Evolutionary conservation across 371 early-diverging fungal genomes (phyloP), one percentile per base, ranked within the genome.

Genomic region (Saksenaea vasiformis): DNA sequence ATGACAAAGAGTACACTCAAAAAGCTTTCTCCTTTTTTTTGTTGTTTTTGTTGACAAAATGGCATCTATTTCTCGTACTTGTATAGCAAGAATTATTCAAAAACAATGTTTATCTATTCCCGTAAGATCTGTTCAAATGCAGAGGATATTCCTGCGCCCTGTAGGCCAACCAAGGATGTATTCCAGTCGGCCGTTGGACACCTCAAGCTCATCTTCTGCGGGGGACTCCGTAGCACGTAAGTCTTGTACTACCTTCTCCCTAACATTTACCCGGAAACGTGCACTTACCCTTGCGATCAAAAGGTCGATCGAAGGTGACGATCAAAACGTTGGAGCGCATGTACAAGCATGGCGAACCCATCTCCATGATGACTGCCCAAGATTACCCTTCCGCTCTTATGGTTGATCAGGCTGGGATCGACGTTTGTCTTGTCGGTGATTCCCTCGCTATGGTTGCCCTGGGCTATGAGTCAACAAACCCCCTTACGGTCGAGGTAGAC

Each of bases 381-480:
- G 94, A 97, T 73, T 98, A 95, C 65, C 95, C 97, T 24, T 90
- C 95, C 10, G 94, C 91, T 5, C 72, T 91, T 15, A 86, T 94
- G 26, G 89, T 86, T 53, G 96, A 97, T 60, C 85, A 87, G 41
- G 80, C 92, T 4, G 92, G 90, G 0, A 85, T 94, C 62, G 99
- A 98, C 69, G 80, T 92, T 69, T 84, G 86, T 55, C 86, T 98
- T 9, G 96, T 98, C 1, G 99, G 99, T 15, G 99, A 97, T 75
- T 94, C 95, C 1, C 76, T 97, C 58, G 98, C 95, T 13, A 98
- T 97, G 98, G 97, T 97, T 0, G 90, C 94, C 0, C 78, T 98
- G 39, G 98, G 98, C 5, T 89, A 91, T 72, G 87, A 91, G 39
- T 87, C 87, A 14, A 97, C 98, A 14, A 90, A 90, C 53, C 84